These are phyloP conservation scores for Agaricales sp. DNA, from an alignment of 1,284 basidiomycete genomes.

Conservation along the genomic window DNA sequence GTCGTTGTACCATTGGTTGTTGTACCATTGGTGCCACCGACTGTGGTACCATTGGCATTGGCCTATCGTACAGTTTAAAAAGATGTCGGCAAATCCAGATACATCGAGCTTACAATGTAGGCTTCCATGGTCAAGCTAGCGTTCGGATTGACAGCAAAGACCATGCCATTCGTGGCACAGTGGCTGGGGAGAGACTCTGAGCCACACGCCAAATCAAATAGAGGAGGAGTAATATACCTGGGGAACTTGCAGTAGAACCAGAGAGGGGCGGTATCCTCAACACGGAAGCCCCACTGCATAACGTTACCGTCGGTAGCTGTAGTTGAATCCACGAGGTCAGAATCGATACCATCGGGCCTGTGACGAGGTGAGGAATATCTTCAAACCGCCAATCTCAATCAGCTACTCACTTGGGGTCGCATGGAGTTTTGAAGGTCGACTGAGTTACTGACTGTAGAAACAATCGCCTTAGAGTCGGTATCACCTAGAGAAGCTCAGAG, in stretches of 20 bases:
- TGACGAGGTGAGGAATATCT: constrained; percentile 8
- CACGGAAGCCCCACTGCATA: constrained; percentile 27
- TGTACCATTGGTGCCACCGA: constrained; percentile 6
- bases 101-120: constrained; percentile 28
- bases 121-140: constrained; percentile 29
- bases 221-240: constrained; percentile 4
- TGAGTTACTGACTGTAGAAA: constrained; percentile 28
- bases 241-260: constrained; percentile 37
- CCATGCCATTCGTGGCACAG: constrained; percentile 38
- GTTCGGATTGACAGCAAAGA: constrained; percentile 40
- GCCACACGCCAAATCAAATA: background rate
- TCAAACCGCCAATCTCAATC: too few species aligned
- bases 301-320: constrained; percentile 14
- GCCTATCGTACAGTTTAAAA: too few species aligned
- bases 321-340: constrained; percentile 30
- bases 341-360: constrained; percentile 27
- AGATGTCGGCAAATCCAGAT: too few species aligned
- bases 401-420: constrained; percentile 16
- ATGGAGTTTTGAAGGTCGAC: constrained; percentile 44
- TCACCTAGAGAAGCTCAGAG: background rate
- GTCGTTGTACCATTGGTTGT: too few species aligned
- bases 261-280: constrained; percentile 28
- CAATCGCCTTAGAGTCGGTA: constrained; percentile 4
- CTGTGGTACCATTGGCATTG: constrained; percentile 7
- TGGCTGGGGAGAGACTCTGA: constrained; percentile 21